phyloP scores from a whole-genome alignment of 1,284 basidiomycete species.

The Rugosomyces carneus region DNA sequence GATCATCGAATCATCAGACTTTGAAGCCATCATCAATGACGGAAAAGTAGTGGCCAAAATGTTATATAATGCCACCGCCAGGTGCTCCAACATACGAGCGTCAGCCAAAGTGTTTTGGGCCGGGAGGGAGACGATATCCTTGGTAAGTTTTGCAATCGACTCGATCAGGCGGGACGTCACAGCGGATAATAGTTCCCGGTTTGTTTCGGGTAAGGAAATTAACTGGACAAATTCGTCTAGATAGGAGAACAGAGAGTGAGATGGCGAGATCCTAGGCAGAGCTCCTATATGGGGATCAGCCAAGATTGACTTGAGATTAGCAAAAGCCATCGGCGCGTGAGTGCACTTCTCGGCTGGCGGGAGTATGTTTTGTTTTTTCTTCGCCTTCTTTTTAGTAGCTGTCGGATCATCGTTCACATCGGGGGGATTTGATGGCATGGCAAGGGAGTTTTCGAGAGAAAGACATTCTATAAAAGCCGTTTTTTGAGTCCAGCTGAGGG shows the following conservation, averaged over 20 bases:
- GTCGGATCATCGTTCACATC: constrained; percentile 8
- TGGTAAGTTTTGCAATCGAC: constrained; percentile 20
- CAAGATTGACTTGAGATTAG: constrained; percentile 15
- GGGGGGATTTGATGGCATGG: constrained; percentile 2
- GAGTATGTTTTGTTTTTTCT: constrained; percentile 19
- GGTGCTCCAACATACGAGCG: constrained; percentile 10
- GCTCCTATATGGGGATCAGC: constrained; percentile 6
- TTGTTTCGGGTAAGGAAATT: constrained; percentile 19
- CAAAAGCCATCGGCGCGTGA: no score
- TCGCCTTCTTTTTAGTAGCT: constrained; percentile 19
- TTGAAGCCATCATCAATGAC: constrained; percentile 8
- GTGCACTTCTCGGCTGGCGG: no score
- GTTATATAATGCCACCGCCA: constrained; percentile 15
- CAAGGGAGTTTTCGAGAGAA: constrained; percentile 8
- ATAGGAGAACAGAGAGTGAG: constrained; percentile 21
- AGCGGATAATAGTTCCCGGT: constrained; percentile 22
- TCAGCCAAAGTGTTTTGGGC: constrained; percentile 6
- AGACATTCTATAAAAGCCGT: constrained; percentile 5
- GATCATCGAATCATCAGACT: constrained; percentile 16
- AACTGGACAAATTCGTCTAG: constrained; percentile 26
- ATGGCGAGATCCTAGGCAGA: constrained; percentile 6
- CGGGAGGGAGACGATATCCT: constrained; percentile 7
- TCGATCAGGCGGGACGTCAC: constrained; percentile 26
- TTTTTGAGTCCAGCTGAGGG: neutral
- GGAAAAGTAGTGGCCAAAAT: constrained; percentile 16